These are phyloP conservation scores for Hirsutella thompsonii DNA, from an alignment of 2,329 filamentous ascomycete genomes.

Conservation along the genomic window DNA sequence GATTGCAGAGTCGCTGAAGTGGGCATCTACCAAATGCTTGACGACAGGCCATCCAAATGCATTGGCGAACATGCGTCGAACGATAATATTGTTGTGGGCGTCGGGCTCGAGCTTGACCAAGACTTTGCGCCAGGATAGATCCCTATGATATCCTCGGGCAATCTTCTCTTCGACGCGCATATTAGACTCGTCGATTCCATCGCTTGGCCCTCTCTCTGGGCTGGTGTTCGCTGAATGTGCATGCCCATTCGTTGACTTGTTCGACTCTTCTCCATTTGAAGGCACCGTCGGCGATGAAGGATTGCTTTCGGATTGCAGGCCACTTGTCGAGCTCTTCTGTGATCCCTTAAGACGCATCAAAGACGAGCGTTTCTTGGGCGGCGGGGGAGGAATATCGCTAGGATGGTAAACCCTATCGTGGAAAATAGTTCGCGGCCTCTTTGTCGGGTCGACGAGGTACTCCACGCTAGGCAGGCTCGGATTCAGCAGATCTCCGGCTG, in stretches of 20 bases:
- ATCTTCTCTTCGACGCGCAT: conserved; percentile 98
- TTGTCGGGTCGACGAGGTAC: conserved; percentile 73
- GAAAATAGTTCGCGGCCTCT: conserved; percentile 80
- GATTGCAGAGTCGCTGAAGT: conserved; percentile 62
- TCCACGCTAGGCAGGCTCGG: conserved; percentile 72
- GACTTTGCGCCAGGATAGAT: conserved; percentile 91
- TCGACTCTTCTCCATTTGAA: conserved; percentile 28
- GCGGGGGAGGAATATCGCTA: conserved; percentile 77
- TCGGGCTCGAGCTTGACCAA: conserved; percentile 91
- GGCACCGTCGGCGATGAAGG: conserved; percentile 20
- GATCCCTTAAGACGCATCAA: conserved; percentile 19
- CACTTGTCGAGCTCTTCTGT: conserved; percentile 10
- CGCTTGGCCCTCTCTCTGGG: conserved; percentile 24
- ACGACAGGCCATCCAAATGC: conserved; percentile 96
- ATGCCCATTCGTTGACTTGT: conserved; percentile 33
- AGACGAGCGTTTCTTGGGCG: conserved; percentile 41
- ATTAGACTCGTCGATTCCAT: conserved; percentile 40
- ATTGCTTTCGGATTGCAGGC: conserved; percentile 11
- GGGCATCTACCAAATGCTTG: conserved; percentile 74
- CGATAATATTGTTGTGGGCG: conserved; percentile 77
- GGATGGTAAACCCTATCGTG: conserved; percentile 95
- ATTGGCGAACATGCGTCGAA: conserved; percentile 91
- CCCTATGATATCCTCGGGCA: conserved; percentile 83
- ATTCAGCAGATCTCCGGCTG: conserved; percentile 82
- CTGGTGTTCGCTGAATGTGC: conserved; percentile 33